Evolutionary conservation across 1,284 basidiomycete species (phyloP), one percentile per base, ranked within the genome.

Genomic region (Wolfiporia cocos): DNA sequence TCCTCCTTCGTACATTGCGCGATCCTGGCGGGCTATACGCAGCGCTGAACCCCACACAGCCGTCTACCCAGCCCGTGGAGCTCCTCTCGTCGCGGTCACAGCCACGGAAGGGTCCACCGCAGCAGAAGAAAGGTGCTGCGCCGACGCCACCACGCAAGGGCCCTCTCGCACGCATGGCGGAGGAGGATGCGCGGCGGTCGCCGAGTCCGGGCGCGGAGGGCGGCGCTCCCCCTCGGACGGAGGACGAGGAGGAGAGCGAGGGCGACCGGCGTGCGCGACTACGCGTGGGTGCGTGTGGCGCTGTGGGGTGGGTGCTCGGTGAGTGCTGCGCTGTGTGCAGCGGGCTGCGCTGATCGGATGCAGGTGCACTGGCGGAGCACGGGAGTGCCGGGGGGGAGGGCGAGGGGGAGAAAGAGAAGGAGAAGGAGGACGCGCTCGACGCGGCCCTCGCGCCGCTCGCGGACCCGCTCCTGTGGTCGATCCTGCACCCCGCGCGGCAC

Each of bases 211-310:
- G n/a, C n/a, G n/a, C n/a, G n/a, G n/a, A n/a, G n/a, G n/a, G n/a
- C n/a, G 44, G 43, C 6, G 7, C 57, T 1, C 64, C 73, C 10
- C 42, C 65, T 35, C 73, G 71, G 49, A 50, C 62, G 0, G 82
- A 85, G 14, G 72, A 73, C 24, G 67, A 73, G 3, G 81, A 85
- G 41, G 86, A 88, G 59, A 73, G 62, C 26, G 78, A 81, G 30
- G 61, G 66, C 21, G 90, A 93, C 56, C 66, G 83, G 33, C 74
- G 72, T 48, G 86, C 84, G 1, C 69, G 90, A 39, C 60, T 92
- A 47, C 71, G 89, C 28, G 73, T 86, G 7, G 76, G 79, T 12
- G 89, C 82, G 0, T 67, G 94, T 11, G 81, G 86, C 2, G 78
- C 82, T 5, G 56, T 88, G 5, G 68, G 70, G 43, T 87, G 81